Conservation (phyloP, 345 rosid genomes). For the Geranium rotundifolium region DNA sequence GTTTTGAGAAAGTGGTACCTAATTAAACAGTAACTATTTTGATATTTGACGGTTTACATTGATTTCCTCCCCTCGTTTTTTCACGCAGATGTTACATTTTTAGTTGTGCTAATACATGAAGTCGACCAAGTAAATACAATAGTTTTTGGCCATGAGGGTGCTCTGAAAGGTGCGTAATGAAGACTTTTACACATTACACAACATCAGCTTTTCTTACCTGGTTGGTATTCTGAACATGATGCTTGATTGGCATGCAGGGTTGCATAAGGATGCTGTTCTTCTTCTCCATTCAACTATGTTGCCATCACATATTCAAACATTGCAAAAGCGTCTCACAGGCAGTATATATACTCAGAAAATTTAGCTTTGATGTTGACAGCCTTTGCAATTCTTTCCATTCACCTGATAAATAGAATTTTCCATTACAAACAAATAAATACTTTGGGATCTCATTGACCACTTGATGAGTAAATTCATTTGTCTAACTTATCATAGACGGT, state of each 20-base stretch:
- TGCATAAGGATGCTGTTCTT: slow-evolving; percentile 41
- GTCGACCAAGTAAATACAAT: slow-evolving; percentile 47
- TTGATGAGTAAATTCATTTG: background rate
- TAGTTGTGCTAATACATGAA: slow-evolving; percentile 52
- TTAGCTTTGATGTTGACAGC: background rate
- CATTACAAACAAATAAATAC: background rate
- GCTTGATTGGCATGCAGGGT: slow-evolving; percentile 28
- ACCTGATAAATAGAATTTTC: background rate
- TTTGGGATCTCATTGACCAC: background rate
- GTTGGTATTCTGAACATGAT: background rate
- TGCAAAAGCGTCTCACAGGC: slow-evolving; percentile 59
- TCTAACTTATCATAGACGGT: background rate
- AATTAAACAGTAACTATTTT: background rate
- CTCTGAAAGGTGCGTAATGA: slow-evolving; percentile 40
- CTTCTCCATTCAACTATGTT: slow-evolving; percentile 46
- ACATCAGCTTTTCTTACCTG: slow-evolving; percentile 1
- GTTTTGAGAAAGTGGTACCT: background rate
- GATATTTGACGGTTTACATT: background rate
- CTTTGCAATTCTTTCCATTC: background rate
- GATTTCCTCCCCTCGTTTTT: slow-evolving; percentile 8
- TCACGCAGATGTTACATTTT: slow-evolving; percentile 52
- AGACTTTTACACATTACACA: slow-evolving; percentile 6
- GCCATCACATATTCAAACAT: slow-evolving; percentile 36
- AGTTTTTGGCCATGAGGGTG: slow-evolving; percentile 48
- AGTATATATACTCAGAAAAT: slow-evolving; percentile 1